Evolutionary conservation across 495 filamentous ascomycete genomes (phyloP).

Genomic region (Articulospora tetracladia): DNA sequence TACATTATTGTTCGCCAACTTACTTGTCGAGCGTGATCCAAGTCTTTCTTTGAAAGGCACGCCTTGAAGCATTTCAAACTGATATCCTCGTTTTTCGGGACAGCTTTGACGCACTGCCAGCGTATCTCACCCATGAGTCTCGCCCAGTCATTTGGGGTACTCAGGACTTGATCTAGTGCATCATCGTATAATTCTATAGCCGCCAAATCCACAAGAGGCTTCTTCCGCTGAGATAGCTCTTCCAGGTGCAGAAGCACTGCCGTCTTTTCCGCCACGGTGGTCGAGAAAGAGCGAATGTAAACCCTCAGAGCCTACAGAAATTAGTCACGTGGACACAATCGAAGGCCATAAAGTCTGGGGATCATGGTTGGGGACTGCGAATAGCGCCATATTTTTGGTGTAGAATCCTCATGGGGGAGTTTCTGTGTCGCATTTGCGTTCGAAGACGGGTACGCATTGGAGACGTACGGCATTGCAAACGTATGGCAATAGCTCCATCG

Average conservation of each 20-base stretch:
- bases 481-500: not conserved
- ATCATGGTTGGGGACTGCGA: too few relatives aligned
- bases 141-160: constrained; percentile 14
- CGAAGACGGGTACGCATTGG: too few relatives aligned
- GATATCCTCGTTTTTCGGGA: constrained; percentile 44
- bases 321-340: constrained; percentile 16
- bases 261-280: constrained; percentile 37
- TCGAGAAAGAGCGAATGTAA: constrained; percentile 17
- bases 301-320: constrained; percentile 22
- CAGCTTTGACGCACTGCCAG: constrained; percentile 49
- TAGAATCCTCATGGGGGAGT: too few relatives aligned
- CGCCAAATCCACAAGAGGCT: constrained; percentile 12
- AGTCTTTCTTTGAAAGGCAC: constrained; percentile 44
- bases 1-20: not conserved
- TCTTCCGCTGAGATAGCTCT: constrained; percentile 29
- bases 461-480: not conserved
- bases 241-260: constrained; percentile 35
- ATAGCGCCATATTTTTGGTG: too few relatives aligned
- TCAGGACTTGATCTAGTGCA: constrained; percentile 13
- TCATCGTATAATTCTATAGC: constrained; percentile 25
- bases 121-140: constrained; percentile 40
- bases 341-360: too few relatives aligned
- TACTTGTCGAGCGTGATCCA: constrained; percentile 50
- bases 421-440: not conserved
- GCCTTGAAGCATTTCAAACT: constrained; percentile 47